Conservation (phyloP, 805 yeast species). For the Grigorovia yakushimaensis region DNA sequence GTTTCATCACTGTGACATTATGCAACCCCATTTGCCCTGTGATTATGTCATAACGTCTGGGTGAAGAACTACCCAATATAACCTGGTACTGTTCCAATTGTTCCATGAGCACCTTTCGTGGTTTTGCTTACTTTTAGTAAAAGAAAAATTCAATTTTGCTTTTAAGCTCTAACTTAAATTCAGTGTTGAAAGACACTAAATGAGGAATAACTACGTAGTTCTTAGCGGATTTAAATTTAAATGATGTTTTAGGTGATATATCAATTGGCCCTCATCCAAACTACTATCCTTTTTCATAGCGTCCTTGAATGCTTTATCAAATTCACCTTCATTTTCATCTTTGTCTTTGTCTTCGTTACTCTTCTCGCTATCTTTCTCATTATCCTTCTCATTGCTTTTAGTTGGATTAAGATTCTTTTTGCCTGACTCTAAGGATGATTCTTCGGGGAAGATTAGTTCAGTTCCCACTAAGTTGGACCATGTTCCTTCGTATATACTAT, state of each 20-base stretch:
- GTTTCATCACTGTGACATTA: conserved; percentile 40
- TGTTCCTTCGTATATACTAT: conserved; percentile 54
- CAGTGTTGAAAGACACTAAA: too few relatives aligned
- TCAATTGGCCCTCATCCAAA: neutral
- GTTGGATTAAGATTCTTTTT: conserved; percentile 6
- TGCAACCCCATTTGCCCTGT: conserved; percentile 41
- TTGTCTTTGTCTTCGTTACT: neutral
- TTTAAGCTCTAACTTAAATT: too few relatives aligned
- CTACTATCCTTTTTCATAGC: neutral
- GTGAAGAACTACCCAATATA: conserved; percentile 76
- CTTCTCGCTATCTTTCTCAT: conserved; percentile 3
- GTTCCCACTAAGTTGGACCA: conserved; percentile 80
- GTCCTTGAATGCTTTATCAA: neutral
- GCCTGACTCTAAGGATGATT: conserved; percentile 11
- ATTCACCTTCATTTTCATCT: neutral
- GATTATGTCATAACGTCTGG: conserved; percentile 68
- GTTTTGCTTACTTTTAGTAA: neutral
- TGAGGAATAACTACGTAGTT: too few relatives aligned
- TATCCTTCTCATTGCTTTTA: conserved; percentile 3
- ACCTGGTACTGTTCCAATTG: conserved; percentile 25
- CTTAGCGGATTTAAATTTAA: neutral
- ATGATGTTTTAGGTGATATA: neutral
- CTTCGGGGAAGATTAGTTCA: conserved; percentile 37
- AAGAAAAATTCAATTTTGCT: too few relatives aligned
- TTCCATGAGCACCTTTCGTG: neutral